Percentiles rank a stretch among this genome's conserved stretches.
These are phyloP conservation scores for Rhizopus sp. DNA, from an alignment of 371 early-diverging fungal genomes.

Conservation along the genomic window DNA sequence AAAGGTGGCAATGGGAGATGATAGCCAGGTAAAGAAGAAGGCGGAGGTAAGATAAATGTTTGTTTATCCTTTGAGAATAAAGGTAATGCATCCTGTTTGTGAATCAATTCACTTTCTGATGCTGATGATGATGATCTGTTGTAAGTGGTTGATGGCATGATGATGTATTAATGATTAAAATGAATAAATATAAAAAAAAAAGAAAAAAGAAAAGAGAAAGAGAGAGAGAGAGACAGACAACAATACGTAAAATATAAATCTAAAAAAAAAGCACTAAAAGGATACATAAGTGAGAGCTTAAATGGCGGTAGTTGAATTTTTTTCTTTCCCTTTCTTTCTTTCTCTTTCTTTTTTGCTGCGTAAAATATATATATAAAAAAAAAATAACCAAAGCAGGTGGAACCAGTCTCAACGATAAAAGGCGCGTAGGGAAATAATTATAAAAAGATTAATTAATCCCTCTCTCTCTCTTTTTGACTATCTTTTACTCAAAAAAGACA, in stretches of 20 bases:
- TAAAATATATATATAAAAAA: too few species aligned
- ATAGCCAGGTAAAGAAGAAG: conserved; percentile 40
- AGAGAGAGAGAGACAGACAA: background rate
- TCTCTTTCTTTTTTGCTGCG: too few species aligned
- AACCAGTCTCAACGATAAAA: too few species aligned
- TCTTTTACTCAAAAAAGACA: too few species aligned
- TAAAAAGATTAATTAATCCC: too few species aligned
- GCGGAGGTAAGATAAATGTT: conserved; percentile 44
- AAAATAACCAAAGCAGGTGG: too few species aligned
- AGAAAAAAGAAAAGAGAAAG: background rate
- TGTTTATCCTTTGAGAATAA: conserved; percentile 31
- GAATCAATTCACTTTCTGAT: conserved; percentile 3
- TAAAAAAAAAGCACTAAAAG: too few species aligned
- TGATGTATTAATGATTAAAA: background rate
- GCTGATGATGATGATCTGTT: background rate
- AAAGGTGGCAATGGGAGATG: conserved; percentile 21
- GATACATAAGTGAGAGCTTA: too few species aligned
- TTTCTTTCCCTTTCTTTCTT: too few species aligned
- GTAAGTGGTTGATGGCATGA: conserved; percentile 3
- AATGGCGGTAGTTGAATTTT: too few species aligned
- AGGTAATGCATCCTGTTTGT: conserved; percentile 21
- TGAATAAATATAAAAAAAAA: background rate
- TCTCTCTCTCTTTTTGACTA: too few species aligned
- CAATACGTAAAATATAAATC: background rate
- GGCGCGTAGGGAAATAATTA: too few species aligned